Base-by-base conservation (phyloP, 441 rosid genomes). In the Mallotus repandus region DNA sequence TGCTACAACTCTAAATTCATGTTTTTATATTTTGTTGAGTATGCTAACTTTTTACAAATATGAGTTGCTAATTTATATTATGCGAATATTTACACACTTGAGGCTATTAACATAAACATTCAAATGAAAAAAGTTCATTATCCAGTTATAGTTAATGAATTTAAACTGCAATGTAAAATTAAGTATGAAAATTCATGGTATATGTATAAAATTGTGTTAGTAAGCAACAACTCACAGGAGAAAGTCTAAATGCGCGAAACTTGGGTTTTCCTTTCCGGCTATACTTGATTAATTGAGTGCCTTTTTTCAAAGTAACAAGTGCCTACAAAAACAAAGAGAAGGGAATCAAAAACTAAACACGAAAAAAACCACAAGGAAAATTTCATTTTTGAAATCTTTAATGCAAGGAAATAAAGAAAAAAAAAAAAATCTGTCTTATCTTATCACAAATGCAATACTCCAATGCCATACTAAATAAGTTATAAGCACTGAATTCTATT, bases 241-340 rank as follows among this genome's bases (percentile, higher is more conserved):
- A 93, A 78, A 93, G 86, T 83, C 97, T 89, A 86, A 93, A 95
- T 61, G 96, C 84, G 5, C 98, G 96, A 73, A 95, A 89, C 77
- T 95, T 95, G 9, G 98, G 99, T 81, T 90, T 93, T 55, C 96
- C 97, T 84, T 89, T 89, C 62, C 99, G 85, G 84, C 93, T 93
- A 71, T 93, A 95, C 86, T 92, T 95, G 85, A 95, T 76, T 76
- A 95, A 79, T 71, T 90, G 97, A 74, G 93, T 81, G 59, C 97
- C 98, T 66, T 91, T 95, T 77, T 95, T 93, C 84, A 95, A 82
- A 76, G 86, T 55, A 62, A 90, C 60, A 72, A 93, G 86, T 83
- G 96, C 96, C 99, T 90, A 77, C 81, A 87, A 63, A 79, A 73
- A 22, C 9, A 41, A 60, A 60, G 55, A 19, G 18, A 53, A 75